Evolutionary conservation across 371 early-diverging fungal species (phyloP).

Genomic region (Sporodiniella umbellata): DNA sequence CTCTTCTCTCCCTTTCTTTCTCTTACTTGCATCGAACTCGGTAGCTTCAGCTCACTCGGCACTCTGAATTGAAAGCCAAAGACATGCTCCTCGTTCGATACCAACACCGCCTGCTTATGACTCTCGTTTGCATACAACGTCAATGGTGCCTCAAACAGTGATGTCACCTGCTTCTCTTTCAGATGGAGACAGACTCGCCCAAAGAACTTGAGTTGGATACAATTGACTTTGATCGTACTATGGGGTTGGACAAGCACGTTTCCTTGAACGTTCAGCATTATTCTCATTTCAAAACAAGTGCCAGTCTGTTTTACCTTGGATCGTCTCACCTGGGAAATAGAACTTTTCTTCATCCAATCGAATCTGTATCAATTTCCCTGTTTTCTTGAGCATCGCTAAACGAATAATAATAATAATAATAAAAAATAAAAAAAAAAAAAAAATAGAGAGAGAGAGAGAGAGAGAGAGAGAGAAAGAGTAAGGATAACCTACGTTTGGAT

Average conservation of each 20-base stretch:
- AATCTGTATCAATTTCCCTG: slow-evolving; percentile 35
- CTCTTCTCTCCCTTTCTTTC: not conserved
- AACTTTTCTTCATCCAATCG: slow-evolving; percentile 44
- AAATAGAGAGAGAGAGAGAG: no score
- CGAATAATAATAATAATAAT: no score
- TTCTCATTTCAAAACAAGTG: not conserved
- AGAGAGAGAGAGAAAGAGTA: no score
- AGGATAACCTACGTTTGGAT: no score
- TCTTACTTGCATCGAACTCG: slow-evolving; percentile 47
- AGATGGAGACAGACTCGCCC: slow-evolving; percentile 33
- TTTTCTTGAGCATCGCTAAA: slow-evolving; percentile 14
- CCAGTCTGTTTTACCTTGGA: slow-evolving; percentile 30
- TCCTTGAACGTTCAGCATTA: slow-evolving; percentile 16
- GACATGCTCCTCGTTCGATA: no score
- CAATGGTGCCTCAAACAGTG: slow-evolving; percentile 31
- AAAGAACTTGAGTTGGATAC: slow-evolving; percentile 34
- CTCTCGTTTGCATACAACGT: slow-evolving; percentile 15
- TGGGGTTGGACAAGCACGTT: slow-evolving; percentile 36
- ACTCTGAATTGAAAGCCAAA: slow-evolving; percentile 43
- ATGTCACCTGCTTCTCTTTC: slow-evolving; percentile 38
- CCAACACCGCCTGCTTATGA: slow-evolving; percentile 30
- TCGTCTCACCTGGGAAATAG: slow-evolving; percentile 46
- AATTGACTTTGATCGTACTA: slow-evolving; percentile 41
- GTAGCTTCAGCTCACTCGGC: slow-evolving; percentile 35
- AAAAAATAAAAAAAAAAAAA: not conserved